These are phyloP conservation scores for Paraurostyla sp. DNA, from an alignment of 73 alveolate genomes.

Conservation along the genomic window DNA sequence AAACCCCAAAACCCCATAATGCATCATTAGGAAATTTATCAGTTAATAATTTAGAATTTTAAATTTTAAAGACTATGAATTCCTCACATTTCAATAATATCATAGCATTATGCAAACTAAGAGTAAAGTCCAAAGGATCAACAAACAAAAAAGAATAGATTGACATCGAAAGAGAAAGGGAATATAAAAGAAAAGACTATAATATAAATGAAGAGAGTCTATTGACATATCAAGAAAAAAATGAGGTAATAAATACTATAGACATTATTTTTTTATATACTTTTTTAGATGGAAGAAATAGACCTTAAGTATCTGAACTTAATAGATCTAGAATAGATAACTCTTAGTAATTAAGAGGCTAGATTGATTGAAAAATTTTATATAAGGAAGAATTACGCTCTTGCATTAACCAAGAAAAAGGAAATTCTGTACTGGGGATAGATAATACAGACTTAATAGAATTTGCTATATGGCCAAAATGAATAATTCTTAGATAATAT, in stretches of 20 bases:
- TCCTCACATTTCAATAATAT: neutral
- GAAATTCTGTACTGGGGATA: constrained; percentile 13
- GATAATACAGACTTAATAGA: neutral
- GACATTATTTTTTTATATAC: neutral
- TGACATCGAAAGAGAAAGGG: no score
- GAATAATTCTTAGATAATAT: neutral
- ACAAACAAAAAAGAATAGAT: no score
- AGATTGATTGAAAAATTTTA: constrained; percentile 1
- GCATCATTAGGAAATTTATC: neutral
- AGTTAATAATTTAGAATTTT: neutral
- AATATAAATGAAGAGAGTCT: neutral
- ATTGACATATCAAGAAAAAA: neutral
- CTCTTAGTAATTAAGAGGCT: neutral
- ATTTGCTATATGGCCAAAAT: neutral
- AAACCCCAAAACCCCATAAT: no score
- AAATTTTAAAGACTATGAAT: constrained; percentile 11
- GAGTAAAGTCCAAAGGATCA: neutral
- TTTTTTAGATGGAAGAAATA: neutral
- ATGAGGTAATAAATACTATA: neutral
- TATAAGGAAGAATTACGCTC: neutral
- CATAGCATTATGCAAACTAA: neutral
- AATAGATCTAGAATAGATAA: constrained; percentile 4
- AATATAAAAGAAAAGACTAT: neutral
- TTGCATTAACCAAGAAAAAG: constrained; percentile 12
- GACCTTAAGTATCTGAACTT: neutral